Conservation (phyloP, 352 stramenopile species). For the Globisporangium recalcitrans region DNA sequence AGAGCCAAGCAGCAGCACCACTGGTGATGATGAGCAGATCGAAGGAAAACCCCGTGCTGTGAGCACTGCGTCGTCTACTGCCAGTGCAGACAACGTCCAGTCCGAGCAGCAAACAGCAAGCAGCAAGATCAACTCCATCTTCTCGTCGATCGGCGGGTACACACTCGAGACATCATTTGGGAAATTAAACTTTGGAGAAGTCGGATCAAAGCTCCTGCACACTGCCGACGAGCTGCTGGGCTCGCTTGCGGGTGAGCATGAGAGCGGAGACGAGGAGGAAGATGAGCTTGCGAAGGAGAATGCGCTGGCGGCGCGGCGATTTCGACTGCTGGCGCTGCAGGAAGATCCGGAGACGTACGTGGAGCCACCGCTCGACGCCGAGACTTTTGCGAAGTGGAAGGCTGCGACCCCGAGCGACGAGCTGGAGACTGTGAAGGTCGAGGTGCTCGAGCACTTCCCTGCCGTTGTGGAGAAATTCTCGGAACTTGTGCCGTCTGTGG, state of each 20-base stretch:
- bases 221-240: conserved; percentile 61
- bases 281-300: not conserved
- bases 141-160: conserved; percentile 44
- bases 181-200: conserved; percentile 41
- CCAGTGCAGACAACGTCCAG: not conserved
- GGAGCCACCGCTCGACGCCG: conserved; percentile 42
- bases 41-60: conserved; percentile 2
- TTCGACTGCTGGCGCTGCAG: conserved; percentile 55
- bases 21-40: conserved; percentile 6
- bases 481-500: conserved; percentile 49
- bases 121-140: conserved; percentile 36
- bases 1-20: conserved; percentile 1
- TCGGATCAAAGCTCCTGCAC: conserved; percentile 68
- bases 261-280: conserved; percentile 19
- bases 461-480: conserved; percentile 47
- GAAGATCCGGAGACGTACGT: conserved; percentile 63
- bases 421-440: conserved; percentile 35
- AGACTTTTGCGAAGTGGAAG: conserved; percentile 69
- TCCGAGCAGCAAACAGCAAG: not conserved
- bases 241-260: conserved; percentile 34
- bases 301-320: conserved; percentile 41
- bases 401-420: conserved; percentile 26
- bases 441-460: conserved; percentile 63
- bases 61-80: not conserved
- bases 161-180: conserved; percentile 15